Evolutionary conservation across 2,329 filamentous ascomycete genomes (phyloP).

Genomic region (Xylaria sp.): DNA sequence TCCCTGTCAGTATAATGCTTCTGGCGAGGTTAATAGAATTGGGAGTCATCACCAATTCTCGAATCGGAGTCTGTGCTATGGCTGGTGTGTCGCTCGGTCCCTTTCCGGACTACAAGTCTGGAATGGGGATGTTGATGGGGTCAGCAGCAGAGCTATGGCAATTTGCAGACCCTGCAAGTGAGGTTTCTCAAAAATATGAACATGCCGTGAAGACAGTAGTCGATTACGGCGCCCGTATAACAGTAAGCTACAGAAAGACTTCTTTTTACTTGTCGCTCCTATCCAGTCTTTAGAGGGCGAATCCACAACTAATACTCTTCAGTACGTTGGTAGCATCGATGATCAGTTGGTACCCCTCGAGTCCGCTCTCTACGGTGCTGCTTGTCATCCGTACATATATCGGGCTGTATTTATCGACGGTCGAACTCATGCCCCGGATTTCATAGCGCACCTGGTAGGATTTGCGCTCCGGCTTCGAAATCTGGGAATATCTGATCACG

Average conservation of each 20-base stretch:
- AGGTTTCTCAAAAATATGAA: constrained; percentile 84
- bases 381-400: constrained; percentile 92
- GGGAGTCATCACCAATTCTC: constrained; percentile 79
- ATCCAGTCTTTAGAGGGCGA: background rate
- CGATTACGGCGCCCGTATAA: constrained; percentile 81
- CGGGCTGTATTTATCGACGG: constrained; percentile 97
- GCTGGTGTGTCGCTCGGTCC: constrained; percentile 94
- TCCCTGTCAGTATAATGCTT: constrained; percentile 92
- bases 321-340: constrained; percentile 91
- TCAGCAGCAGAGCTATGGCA: constrained; percentile 96
- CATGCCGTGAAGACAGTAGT: constrained; percentile 78
- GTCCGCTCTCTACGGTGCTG: constrained; percentile 88
- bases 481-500: constrained; percentile 91
- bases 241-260: constrained; percentile 51
- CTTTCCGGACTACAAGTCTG: constrained; percentile 90
- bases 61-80: constrained; percentile 87
- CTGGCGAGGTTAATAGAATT: constrained; percentile 92
- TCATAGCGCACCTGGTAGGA: constrained; percentile 90
- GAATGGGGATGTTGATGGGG: constrained; percentile 85
- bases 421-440: constrained; percentile 90
- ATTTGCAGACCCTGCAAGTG: constrained; percentile 83
- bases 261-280: background rate
- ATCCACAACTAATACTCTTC: constrained; percentile 26
- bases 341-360: constrained; percentile 96
- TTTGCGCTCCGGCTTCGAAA: constrained; percentile 95